Percentiles rank a stretch among this genome's conserved stretches.
phyloP scores from a whole-genome alignment of 805 yeast genomes.

The Pichia thaimueangensis region DNA sequence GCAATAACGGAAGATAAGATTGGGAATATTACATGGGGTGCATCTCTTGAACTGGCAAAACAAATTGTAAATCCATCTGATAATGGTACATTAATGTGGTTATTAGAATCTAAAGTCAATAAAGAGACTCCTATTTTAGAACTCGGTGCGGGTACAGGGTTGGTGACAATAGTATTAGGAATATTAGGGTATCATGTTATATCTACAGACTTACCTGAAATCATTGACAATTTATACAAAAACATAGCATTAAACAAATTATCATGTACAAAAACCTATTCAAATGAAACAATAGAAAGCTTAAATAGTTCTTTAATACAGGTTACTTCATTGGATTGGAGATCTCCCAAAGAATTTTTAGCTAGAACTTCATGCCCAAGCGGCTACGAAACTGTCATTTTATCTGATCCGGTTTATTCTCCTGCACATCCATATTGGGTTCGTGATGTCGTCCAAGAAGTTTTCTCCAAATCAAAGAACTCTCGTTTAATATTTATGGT shows the following conservation, averaged over 20 bases:
- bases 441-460: constrained; percentile 46
- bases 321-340: constrained; percentile 61
- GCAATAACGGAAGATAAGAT: constrained; percentile 79
- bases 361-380: constrained; percentile 14
- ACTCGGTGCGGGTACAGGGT: constrained; percentile 94
- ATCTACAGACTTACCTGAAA: constrained; percentile 76
- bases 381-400: constrained; percentile 51
- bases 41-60: constrained; percentile 64
- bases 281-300: constrained; percentile 27
- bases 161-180: constrained; percentile 70
- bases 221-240: constrained; percentile 55
- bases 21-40: constrained; percentile 96
- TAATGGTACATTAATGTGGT: constrained; percentile 7
- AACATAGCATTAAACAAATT: constrained; percentile 53
- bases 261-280: constrained; percentile 6
- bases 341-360: constrained; percentile 38
- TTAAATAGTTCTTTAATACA: not conserved
- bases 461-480: constrained; percentile 31
- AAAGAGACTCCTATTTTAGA: constrained; percentile 44
- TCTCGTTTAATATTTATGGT: constrained; percentile 61
- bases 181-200: constrained; percentile 42
- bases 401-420: constrained; percentile 89
- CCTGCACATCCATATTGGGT: constrained; percentile 74
- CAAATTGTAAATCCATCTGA: constrained; percentile 34
- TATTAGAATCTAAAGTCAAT: not conserved